Evolutionary conservation across 2,329 filamentous ascomycete genomes (phyloP).

Genomic region (Talaromyces atroroseus): DNA sequence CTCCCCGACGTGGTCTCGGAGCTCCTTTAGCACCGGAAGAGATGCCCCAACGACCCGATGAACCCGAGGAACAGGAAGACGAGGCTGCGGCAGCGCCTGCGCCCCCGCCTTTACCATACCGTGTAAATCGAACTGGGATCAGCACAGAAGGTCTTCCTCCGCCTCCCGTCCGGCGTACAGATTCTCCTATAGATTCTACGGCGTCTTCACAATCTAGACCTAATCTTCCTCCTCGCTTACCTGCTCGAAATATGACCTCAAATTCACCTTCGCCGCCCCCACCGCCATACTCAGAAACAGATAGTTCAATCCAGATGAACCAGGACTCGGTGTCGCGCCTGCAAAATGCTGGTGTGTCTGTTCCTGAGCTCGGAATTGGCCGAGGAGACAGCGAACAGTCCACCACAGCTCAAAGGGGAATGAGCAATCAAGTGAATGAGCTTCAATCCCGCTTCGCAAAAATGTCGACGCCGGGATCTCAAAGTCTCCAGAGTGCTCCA

Average conservation of each 20-base stretch:
- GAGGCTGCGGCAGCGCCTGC: conserved; percentile 27
- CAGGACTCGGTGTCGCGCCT: conserved; percentile 61
- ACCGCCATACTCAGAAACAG: conserved; percentile 43
- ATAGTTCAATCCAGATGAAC: conserved; percentile 41
- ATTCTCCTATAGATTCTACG: conserved; percentile 25
- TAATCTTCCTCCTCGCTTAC: conserved; percentile 62
- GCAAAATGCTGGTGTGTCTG: conserved; percentile 67
- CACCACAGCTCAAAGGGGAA: conserved; percentile 25
- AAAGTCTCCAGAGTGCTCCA: conserved; percentile 20
- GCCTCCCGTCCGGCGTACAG: conserved; percentile 55
- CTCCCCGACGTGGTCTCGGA: conserved; percentile 40
- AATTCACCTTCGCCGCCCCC: conserved; percentile 38
- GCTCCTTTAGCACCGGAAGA: conserved; percentile 38
- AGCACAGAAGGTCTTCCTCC: conserved; percentile 63
- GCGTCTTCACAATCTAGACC: conserved; percentile 44
- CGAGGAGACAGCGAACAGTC: conserved; percentile 23
- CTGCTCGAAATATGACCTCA: conserved; percentile 59
- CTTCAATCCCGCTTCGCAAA: conserved; percentile 63
- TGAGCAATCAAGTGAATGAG: conserved; percentile 52
- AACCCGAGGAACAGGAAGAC: conserved; percentile 25
- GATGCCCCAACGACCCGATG: conserved; percentile 26
- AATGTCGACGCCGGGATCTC: conserved; percentile 39
- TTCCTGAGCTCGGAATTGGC: conserved; percentile 72
- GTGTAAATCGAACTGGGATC: conserved; percentile 64
- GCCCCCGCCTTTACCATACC: conserved; percentile 60